Conservation (phyloP, 2,329 filamentous ascomycete genomes). For the Thielaviopsis ethacetica region DNA sequence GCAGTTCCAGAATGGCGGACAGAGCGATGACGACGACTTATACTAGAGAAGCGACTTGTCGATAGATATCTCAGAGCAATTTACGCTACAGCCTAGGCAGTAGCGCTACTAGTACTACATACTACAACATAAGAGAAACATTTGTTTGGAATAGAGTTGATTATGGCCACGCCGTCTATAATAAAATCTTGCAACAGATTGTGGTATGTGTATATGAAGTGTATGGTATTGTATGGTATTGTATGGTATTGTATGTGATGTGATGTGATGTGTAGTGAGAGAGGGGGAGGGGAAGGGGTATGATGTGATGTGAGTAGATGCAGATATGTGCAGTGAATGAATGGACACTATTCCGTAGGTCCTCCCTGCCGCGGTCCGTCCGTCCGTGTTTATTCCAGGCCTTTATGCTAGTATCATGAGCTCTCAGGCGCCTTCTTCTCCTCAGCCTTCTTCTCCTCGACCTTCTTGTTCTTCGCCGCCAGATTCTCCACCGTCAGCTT, state of each 20-base stretch:
- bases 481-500: not conserved
- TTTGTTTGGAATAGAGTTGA: not conserved
- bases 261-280: not conserved
- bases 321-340: not conserved
- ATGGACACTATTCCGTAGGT: not conserved
- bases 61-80: not conserved
- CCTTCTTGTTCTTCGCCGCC: constrained; percentile 8
- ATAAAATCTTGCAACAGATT: not conserved
- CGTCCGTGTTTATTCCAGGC: not conserved
- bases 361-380: not conserved
- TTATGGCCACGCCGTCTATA: not conserved
- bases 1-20: constrained; percentile 36
- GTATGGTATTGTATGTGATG: not conserved
- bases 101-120: not conserved
- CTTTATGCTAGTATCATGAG: not conserved
- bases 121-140: not conserved
- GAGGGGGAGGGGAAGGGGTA: not conserved
- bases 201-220: not conserved
- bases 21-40: constrained; percentile 39
- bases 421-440: constrained; percentile 9
- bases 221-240: not conserved
- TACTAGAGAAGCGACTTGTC: constrained; percentile 24
- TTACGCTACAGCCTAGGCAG: not conserved
- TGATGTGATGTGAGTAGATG: not conserved
- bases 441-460: not conserved